A percentile compares a stretch with the other conserved stretches of the same genome.
Evolutionary conservation across 805 yeast species (phyloP).

Genomic region (Clavispora fructus): DNA sequence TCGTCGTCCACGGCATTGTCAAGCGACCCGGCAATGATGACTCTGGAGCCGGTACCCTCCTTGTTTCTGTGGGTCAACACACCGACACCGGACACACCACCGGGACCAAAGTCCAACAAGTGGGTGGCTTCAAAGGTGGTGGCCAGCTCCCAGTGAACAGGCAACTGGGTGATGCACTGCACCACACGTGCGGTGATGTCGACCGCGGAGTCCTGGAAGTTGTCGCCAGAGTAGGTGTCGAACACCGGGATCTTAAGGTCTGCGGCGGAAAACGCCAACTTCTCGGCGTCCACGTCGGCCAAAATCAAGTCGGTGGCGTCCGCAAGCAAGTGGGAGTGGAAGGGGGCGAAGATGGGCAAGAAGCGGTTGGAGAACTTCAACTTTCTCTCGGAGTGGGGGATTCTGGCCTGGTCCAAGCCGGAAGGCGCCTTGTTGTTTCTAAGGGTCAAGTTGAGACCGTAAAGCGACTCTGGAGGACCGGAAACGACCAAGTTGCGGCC

Average conservation of each 20-base stretch:
- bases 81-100: conserved; percentile 96
- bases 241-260: conserved; percentile 79
- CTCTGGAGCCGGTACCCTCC: conserved; percentile 96
- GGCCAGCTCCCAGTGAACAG: conserved; percentile 93
- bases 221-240: conserved; percentile 83
- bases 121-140: conserved; percentile 81
- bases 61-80: conserved; percentile 94
- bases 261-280: conserved; percentile 49
- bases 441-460: conserved; percentile 87
- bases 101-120: conserved; percentile 96
- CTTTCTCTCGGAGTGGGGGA: conserved; percentile 91
- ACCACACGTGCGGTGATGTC: conserved; percentile 66
- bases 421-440: conserved; percentile 93
- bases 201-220: conserved; percentile 46
- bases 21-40: conserved; percentile 88
- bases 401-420: conserved; percentile 91
- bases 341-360: conserved; percentile 92
- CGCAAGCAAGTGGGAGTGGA: conserved; percentile 84
- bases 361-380: conserved; percentile 89
- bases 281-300: conserved; percentile 51
- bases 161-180: conserved; percentile 77
- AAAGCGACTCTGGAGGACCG: conserved; percentile 97
- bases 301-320: conserved; percentile 65
- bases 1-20: conserved; percentile 70
- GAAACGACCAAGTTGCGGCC: conserved; percentile 92